Base-by-base conservation (phyloP, 352 stramenopile genomes). In the Phytophthora colocasiae region DNA sequence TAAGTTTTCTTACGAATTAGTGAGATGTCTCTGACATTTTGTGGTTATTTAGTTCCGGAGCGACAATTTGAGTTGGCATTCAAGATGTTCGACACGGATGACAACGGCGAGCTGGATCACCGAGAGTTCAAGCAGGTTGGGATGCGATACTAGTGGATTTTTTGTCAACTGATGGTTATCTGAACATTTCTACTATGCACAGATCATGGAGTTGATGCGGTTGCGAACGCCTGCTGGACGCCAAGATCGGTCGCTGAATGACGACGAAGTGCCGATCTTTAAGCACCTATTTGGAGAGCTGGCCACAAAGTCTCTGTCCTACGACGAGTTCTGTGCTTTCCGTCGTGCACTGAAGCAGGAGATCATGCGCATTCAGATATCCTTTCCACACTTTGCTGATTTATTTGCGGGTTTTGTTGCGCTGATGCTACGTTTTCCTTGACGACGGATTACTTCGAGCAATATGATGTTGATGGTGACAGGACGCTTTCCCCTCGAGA, bases 361-460 rank as follows among this genome's bases (percentile, higher is more conserved):
- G 61, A 93, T 96, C 58, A 80, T 94, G 76, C 85, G 81, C 71
- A 92, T 95, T 89, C 85, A 95, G 78, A 94, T 94, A 94, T 94
- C 85, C 82, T 90, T 82, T 85, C 54, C 43, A 59, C 44, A 12
- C 46, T 40, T 56, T 44, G 27, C 27, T 31, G 22, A 22, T 22
- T 22, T 41, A 24, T n/a, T 60, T 38, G 10, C 38, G 26, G 17
- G 14, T 45, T 45, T 4, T 46, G 11, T 34, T 39, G 19, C 45
- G 15, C 17, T 17, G 43, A 15, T 6, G 45, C 19, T 11, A 9
- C 19, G 41, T 50, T 63, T 67, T 83, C 74, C 71, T 90, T 90
- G 55, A 89, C 76, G 22, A 53, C 45, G 59, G 87, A 78, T 76
- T 82, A 95, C 82, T 96, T 96, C 80, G 87, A 94, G 72, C 87